phyloP scores from a whole-genome alignment of 768 basidiomycete genomes.

The Pulveroboletus sp. region DNA sequence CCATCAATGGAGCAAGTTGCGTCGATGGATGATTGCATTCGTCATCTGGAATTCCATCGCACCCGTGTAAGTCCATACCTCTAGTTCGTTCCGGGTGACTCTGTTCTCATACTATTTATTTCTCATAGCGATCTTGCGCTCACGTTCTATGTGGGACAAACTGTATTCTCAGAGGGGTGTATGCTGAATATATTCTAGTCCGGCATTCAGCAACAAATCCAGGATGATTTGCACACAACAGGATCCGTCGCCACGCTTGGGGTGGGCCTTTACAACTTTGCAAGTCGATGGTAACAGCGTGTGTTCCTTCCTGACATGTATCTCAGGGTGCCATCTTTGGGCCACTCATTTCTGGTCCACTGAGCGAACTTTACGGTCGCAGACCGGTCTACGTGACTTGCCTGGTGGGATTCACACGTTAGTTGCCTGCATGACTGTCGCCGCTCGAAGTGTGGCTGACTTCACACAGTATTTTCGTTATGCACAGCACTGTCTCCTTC shows the following conservation, averaged over 20 bases:
- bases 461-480: slow-evolving; percentile 19
- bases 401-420: slow-evolving; percentile 21
- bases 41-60: slow-evolving; percentile 30
- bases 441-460: slow-evolving; percentile 11
- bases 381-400: slow-evolving; percentile 18
- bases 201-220: slow-evolving; percentile 28
- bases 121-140: slow-evolving; percentile 21
- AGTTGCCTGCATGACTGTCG: not conserved
- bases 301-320: not conserved
- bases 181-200: slow-evolving; percentile 17
- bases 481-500: slow-evolving; percentile 23
- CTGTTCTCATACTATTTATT: not conserved
- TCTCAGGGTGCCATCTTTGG: slow-evolving; percentile 22
- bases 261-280: slow-evolving; percentile 27
- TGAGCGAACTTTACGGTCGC: slow-evolving; percentile 25
- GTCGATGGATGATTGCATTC: slow-evolving; percentile 26
- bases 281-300: slow-evolving; percentile 2
- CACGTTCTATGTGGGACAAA: slow-evolving; percentile 26
- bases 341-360: slow-evolving; percentile 19
- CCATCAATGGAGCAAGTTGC: slow-evolving; percentile 27
- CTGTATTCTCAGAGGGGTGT: not conserved
- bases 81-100: not conserved
- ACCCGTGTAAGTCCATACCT: slow-evolving; percentile 21
- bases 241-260: slow-evolving; percentile 24
- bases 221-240: slow-evolving; percentile 19